Percentiles rank a stretch among this genome's conserved stretches.
phyloP scores from a whole-genome alignment of 1,284 basidiomycete species.

The Fomitiporia mediterranea region DNA sequence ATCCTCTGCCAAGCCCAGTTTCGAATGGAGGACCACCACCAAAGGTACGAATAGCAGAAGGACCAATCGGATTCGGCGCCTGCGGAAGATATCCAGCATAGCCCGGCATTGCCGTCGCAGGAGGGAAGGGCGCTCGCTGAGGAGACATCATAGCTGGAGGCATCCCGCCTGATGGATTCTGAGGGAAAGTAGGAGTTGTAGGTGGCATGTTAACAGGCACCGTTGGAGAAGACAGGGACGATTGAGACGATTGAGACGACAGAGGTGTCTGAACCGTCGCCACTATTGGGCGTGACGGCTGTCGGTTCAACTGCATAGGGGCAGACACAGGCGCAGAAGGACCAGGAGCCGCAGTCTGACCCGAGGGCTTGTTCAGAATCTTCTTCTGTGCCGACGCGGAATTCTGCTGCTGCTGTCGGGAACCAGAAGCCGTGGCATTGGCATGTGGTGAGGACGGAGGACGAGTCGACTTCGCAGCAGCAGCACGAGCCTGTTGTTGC shows the following conservation, averaged over 20 bases:
- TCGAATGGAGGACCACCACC: conserved; percentile 48
- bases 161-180: neutral
- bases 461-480: conserved; percentile 37
- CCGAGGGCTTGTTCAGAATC: conserved; percentile 40
- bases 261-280: conserved; percentile 16
- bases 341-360: conserved; percentile 17
- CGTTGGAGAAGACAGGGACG: conserved; percentile 16
- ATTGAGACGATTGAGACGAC: conserved; percentile 9
- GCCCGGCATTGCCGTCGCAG: conserved; percentile 31
- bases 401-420: conserved; percentile 39
- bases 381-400: conserved; percentile 49
- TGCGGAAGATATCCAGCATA: conserved; percentile 39
- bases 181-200: conserved; percentile 18
- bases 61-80: conserved; percentile 42
- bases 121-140: conserved; percentile 11
- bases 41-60: conserved; percentile 49
- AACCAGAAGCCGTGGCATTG: conserved; percentile 44
- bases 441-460: conserved; percentile 44
- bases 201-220: conserved; percentile 11
- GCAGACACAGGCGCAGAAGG: conserved; percentile 17
- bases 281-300: conserved; percentile 16
- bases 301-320: conserved; percentile 14
- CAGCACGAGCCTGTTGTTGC: conserved; percentile 33
- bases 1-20: conserved; percentile 37
- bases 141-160: conserved; percentile 15